These are phyloP conservation scores for Fusarium haematococcum DNA, from an alignment of 2,329 filamentous ascomycete genomes.

Conservation along the genomic window DNA sequence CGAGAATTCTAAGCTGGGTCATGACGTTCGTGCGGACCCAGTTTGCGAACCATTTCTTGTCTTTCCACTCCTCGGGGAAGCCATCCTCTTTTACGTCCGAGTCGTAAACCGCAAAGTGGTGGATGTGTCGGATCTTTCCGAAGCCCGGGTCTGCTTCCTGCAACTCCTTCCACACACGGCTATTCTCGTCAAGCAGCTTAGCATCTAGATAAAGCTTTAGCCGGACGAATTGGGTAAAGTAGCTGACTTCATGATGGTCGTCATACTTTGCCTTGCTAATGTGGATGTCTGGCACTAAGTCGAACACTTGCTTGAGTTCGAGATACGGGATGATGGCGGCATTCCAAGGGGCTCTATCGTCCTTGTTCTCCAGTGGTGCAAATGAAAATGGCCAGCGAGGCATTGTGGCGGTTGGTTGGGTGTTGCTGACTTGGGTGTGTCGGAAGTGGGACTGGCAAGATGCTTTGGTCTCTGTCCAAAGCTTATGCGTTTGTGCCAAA, in stretches of 20 bases:
- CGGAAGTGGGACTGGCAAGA: not conserved
- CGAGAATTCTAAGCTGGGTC: not conserved
- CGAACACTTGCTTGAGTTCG: not conserved
- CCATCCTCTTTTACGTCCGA: not conserved
- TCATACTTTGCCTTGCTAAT: not conserved
- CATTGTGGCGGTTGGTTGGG: not conserved
- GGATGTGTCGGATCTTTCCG: not conserved
- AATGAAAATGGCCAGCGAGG: not conserved
- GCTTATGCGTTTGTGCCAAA: not conserved
- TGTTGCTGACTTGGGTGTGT: not conserved
- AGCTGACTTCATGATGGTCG: not conserved
- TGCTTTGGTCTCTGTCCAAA: not conserved
- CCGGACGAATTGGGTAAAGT: not conserved
- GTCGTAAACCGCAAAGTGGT: not conserved
- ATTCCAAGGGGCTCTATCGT: not conserved
- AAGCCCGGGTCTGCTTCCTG: not conserved
- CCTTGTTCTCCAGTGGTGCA: not conserved
- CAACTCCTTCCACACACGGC: not conserved
- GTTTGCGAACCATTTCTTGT: not conserved
- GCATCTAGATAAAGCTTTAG: not conserved
- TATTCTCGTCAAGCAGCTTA: not conserved
- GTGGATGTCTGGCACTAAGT: not conserved
- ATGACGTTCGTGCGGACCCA: not conserved
- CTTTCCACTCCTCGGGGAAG: not conserved
- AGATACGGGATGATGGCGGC: not conserved